A percentile compares a stretch with the other conserved stretches of the same genome.
Conservation (phyloP, 805 yeast genomes). For the Spathaspora hagerdaliae region DNA sequence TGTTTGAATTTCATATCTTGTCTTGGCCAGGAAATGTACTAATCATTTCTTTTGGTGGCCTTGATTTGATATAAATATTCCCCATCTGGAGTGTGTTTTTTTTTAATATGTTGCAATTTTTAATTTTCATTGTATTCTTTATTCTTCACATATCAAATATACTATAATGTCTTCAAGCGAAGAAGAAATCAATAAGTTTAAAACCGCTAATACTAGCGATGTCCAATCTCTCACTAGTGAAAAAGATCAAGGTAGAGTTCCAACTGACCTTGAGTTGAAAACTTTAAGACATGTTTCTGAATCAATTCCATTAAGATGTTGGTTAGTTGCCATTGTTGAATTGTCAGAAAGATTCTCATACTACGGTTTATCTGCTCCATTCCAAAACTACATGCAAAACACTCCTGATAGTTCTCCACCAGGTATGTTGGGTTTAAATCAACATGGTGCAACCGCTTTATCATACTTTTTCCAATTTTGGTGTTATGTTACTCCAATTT, state of each 20-base stretch:
- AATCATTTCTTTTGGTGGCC: too few species aligned
- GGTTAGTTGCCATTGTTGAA: slow-evolving; percentile 65
- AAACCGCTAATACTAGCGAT: too few species aligned
- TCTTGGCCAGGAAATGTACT: too few species aligned
- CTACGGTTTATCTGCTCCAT: slow-evolving; percentile 71
- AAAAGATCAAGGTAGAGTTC: slow-evolving; percentile 30
- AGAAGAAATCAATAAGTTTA: too few species aligned
- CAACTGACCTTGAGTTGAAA: slow-evolving; percentile 51
- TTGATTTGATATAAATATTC: too few species aligned
- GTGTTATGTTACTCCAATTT: slow-evolving; percentile 74
- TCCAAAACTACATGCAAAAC: slow-evolving; percentile 73
- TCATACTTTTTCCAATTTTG: slow-evolving; percentile 74
- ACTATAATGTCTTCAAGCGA: too few species aligned
- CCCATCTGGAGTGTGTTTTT: too few species aligned
- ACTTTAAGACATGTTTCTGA: slow-evolving; percentile 51
- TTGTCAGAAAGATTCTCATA: slow-evolving; percentile 76
- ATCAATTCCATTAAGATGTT: slow-evolving; percentile 47
- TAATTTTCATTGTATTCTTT: too few species aligned
- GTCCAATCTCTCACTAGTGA: background rate
- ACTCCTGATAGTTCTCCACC: slow-evolving; percentile 29
- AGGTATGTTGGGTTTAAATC: slow-evolving; percentile 55
- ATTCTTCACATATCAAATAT: too few species aligned
- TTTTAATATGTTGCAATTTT: too few species aligned
- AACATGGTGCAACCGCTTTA: slow-evolving; percentile 63
- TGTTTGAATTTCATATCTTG: too few species aligned